Conservation (phyloP, 345 rosid genomes). For the Salix brachista region DNA sequence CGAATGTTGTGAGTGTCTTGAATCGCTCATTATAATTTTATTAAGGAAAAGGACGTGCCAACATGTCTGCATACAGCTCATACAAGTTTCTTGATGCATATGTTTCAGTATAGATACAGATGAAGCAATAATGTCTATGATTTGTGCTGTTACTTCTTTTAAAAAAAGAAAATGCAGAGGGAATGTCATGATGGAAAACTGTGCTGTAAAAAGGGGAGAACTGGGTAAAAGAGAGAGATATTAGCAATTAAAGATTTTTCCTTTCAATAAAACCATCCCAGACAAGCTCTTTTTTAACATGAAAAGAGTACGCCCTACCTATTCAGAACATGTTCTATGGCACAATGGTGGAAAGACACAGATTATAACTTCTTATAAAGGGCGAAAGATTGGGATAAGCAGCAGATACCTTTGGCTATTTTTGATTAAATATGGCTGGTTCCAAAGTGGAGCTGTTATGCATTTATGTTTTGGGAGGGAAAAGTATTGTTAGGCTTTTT, state of each 20-base stretch:
- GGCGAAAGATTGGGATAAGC: no score
- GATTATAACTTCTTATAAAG: no score
- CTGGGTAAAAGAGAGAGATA: not conserved
- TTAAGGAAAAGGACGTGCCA: not conserved
- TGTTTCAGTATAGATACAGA: not conserved
- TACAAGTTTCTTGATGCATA: not conserved
- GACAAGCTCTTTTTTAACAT: not conserved
- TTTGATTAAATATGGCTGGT: no score
- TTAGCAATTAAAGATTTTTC: not conserved
- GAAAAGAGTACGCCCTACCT: not conserved
- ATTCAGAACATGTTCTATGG: not conserved
- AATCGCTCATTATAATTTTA: constrained; percentile 12
- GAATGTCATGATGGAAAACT: not conserved
- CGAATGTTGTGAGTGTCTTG: constrained; percentile 80
- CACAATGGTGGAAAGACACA: not conserved
- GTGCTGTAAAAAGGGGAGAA: not conserved
- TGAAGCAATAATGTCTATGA: not conserved
- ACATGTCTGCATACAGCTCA: not conserved
- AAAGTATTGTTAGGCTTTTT: no score
- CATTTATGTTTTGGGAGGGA: no score
- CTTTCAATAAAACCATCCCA: not conserved
- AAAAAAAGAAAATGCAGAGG: not conserved
- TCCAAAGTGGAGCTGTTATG: no score
- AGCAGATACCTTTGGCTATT: no score
- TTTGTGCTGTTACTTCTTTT: constrained; percentile 4